Evolutionary conservation across 2,329 filamentous ascomycete genomes (phyloP).

Genomic region (Pseudocercospora crystallina): DNA sequence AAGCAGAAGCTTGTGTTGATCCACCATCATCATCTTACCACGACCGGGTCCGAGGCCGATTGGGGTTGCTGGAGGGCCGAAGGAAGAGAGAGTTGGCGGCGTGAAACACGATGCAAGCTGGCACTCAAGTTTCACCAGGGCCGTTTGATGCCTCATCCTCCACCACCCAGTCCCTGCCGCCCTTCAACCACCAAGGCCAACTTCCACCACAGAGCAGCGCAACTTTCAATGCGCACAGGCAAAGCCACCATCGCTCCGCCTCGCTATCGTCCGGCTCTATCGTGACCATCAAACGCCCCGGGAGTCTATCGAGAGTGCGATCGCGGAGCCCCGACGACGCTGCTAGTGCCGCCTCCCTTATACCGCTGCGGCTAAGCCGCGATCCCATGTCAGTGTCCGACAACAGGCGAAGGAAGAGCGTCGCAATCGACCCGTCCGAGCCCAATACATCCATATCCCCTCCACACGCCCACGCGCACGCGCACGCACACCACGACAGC

Average conservation of each 20-base stretch:
- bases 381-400: slow-evolving; percentile 21
- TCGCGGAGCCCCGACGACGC: slow-evolving; percentile 27
- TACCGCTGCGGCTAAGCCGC: slow-evolving; percentile 25
- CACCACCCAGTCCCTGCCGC: slow-evolving; percentile 7
- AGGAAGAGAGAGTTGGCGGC: slow-evolving; percentile 1
- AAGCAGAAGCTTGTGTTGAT: slow-evolving; percentile 1
- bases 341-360: slow-evolving; percentile 17
- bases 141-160: slow-evolving; percentile 13
- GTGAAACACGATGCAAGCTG: slow-evolving; percentile 17
- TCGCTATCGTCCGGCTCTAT: slow-evolving; percentile 46
- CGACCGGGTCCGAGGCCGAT: neutral
- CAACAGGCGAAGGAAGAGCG: slow-evolving; percentile 42
- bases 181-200: slow-evolving; percentile 13
- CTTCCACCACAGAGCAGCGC: slow-evolving; percentile 2
- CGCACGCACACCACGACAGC: slow-evolving; percentile 14
- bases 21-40: neutral
- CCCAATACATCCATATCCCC: neutral
- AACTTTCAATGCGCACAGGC: slow-evolving; percentile 1
- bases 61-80: neutral
- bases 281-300: slow-evolving; percentile 42
- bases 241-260: slow-evolving; percentile 39
- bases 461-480: neutral
- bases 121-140: slow-evolving; percentile 15
- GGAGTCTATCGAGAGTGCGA: slow-evolving; percentile 32
- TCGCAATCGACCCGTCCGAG: slow-evolving; percentile 39